phyloP scores from a whole-genome alignment of 2,329 filamentous ascomycete species.

The Fusarium liriodendri region DNA sequence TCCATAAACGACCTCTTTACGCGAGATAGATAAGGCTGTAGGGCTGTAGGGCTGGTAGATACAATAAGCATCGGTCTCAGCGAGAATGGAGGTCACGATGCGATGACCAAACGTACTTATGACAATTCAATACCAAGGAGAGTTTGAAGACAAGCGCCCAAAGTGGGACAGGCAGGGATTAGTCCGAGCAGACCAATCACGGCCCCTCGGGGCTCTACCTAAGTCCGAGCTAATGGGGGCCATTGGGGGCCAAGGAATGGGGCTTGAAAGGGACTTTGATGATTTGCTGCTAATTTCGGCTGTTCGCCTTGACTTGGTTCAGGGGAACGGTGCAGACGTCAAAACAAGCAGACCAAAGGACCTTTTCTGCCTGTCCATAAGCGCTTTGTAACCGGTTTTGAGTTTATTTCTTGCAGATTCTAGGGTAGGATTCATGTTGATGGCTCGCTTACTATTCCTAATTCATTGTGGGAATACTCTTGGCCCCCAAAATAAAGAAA shows the following conservation, averaged over 20 bases:
- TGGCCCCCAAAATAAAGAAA: background rate
- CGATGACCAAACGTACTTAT: background rate
- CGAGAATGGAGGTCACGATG: background rate
- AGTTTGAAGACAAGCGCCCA: background rate
- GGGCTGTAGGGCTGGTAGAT: background rate
- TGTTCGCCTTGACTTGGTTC: background rate
- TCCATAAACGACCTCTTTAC: background rate
- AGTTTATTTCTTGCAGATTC: background rate
- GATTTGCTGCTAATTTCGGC: background rate
- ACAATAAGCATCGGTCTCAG: background rate
- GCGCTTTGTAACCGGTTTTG: background rate
- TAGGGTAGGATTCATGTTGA: background rate
- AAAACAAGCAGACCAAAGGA: background rate
- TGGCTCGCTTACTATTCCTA: background rate
- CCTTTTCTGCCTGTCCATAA: background rate
- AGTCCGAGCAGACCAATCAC: slow-evolving; percentile 1
- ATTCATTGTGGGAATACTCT: background rate
- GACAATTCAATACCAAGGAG: background rate
- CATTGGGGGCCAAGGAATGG: background rate
- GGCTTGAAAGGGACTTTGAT: background rate
- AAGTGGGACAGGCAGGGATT: background rate
- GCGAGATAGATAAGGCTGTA: background rate
- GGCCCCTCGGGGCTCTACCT: background rate
- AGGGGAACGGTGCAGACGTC: background rate
- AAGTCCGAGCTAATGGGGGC: background rate